phyloP scores from a whole-genome alignment of 345 rosid genomes.

The Acer yangbiense region DNA sequence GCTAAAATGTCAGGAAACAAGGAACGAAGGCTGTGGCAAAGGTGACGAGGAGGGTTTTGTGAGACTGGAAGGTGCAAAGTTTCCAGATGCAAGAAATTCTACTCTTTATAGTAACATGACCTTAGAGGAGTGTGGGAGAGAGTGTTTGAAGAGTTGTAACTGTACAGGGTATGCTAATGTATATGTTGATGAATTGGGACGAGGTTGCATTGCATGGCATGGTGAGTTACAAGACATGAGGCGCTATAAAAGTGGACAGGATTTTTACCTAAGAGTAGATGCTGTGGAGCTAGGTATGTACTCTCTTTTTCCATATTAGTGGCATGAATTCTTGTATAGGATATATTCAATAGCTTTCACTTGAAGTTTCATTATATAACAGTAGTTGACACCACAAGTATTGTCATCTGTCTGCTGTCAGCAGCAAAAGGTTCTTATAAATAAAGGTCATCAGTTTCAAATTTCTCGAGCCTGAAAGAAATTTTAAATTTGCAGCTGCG shows the following conservation, averaged over 20 bases:
- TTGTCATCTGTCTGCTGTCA: no score
- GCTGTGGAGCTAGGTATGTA: conserved; percentile 8
- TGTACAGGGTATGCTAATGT: conserved; percentile 2
- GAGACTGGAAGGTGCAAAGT: background rate
- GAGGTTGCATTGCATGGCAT: background rate
- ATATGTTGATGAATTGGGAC: background rate
- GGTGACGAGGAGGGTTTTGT: conserved; percentile 1
- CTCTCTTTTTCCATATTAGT: no score
- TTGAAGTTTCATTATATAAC: no score
- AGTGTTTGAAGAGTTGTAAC: conserved; percentile 7
- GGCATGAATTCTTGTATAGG: no score
- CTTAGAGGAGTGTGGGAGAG: background rate
- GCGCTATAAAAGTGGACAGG: background rate
- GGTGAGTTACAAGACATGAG: conserved; percentile 1
- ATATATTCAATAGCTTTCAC: no score
- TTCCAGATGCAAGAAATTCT: background rate
- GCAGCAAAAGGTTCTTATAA: no score
- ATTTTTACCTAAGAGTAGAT: conserved; percentile 9
- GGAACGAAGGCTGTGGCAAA: background rate
- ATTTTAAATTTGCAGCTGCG: background rate
- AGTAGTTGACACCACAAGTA: no score
- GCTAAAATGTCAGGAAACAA: background rate
- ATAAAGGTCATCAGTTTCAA: no score
- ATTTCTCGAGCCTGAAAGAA: no score
- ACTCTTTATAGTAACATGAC: background rate